Evolutionary conservation across 805 yeast species (phyloP).

Genomic region (Starmerella apicola): DNA sequence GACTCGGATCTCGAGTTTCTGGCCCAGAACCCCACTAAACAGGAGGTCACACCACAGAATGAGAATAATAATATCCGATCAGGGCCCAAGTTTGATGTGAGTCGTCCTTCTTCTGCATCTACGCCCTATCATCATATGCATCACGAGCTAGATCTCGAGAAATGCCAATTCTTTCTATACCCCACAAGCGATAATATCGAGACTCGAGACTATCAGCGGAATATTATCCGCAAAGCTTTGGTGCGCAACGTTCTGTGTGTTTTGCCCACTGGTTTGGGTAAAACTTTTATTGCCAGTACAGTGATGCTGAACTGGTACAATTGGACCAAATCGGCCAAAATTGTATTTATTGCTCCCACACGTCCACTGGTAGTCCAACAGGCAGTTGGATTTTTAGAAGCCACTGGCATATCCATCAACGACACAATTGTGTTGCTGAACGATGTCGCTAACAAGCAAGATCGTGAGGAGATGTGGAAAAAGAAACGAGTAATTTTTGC

Average conservation of each 20-base stretch:
- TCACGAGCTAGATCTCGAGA: slow-evolving; percentile 35
- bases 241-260: slow-evolving; percentile 72
- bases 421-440: slow-evolving; percentile 35
- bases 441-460: slow-evolving; percentile 42
- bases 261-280: slow-evolving; percentile 94
- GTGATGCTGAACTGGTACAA: slow-evolving; percentile 80
- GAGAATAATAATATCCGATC: neutral
- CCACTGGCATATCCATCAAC: slow-evolving; percentile 67
- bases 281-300: slow-evolving; percentile 89
- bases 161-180: slow-evolving; percentile 46
- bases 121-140: neutral
- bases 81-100: neutral
- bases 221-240: slow-evolving; percentile 61
- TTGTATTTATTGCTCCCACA: slow-evolving; percentile 94
- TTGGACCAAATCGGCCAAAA: slow-evolving; percentile 71
- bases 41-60: no score
- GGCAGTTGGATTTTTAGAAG: slow-evolving; percentile 78
- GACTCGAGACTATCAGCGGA: slow-evolving; percentile 76
- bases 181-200: slow-evolving; percentile 61
- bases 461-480: slow-evolving; percentile 69
- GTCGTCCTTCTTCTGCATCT: neutral
- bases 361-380: slow-evolving; percentile 94
- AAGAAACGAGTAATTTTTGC: slow-evolving; percentile 72
- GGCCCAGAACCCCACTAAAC: no score
- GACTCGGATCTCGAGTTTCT: neutral